Percentiles rank a stretch among this genome's conserved stretches.
Evolutionary conservation across 2,329 filamentous ascomycete species (phyloP).

Genomic region (Monilinia fructicola): DNA sequence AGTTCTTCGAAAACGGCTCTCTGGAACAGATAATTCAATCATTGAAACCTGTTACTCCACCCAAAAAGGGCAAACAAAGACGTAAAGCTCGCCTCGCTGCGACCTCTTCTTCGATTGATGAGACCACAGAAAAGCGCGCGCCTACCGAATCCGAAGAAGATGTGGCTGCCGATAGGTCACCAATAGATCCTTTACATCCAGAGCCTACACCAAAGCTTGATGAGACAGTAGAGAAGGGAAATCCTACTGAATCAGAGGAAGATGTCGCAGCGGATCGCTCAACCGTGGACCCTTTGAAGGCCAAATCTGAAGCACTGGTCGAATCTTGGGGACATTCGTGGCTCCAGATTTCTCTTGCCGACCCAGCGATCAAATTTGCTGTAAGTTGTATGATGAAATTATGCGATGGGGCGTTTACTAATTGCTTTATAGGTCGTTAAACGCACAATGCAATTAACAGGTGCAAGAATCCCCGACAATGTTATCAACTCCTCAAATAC

Average conservation of each 20-base stretch:
- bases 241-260: slow-evolving; percentile 36
- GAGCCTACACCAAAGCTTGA: slow-evolving; percentile 25
- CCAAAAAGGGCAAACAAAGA: slow-evolving; percentile 19
- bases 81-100: slow-evolving; percentile 13
- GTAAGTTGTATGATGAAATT: slow-evolving; percentile 51
- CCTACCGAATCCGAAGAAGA: slow-evolving; percentile 37
- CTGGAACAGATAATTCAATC: slow-evolving; percentile 29
- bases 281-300: slow-evolving; percentile 27
- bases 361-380: slow-evolving; percentile 67
- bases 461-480: slow-evolving; percentile 70
- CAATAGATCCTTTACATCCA: slow-evolving; percentile 31
- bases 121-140: slow-evolving; percentile 30
- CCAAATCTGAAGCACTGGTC: slow-evolving; percentile 37
- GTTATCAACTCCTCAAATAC: slow-evolving; percentile 58
- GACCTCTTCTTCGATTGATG: slow-evolving; percentile 25
- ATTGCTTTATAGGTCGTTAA: slow-evolving; percentile 65
- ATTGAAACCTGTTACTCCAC: slow-evolving; percentile 9
- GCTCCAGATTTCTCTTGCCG: slow-evolving; percentile 56
- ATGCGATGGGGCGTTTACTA: slow-evolving; percentile 14
- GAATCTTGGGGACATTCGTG: slow-evolving; percentile 55
- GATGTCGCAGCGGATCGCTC: slow-evolving; percentile 37
- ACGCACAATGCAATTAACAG: slow-evolving; percentile 78
- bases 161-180: slow-evolving; percentile 35
- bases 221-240: slow-evolving; percentile 28
- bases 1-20: slow-evolving; percentile 29